A percentile compares a stretch with the other conserved stretches of the same genome.
Conservation (phyloP, 2,329 filamentous ascomycete genomes). For the Penicillium expansum region DNA sequence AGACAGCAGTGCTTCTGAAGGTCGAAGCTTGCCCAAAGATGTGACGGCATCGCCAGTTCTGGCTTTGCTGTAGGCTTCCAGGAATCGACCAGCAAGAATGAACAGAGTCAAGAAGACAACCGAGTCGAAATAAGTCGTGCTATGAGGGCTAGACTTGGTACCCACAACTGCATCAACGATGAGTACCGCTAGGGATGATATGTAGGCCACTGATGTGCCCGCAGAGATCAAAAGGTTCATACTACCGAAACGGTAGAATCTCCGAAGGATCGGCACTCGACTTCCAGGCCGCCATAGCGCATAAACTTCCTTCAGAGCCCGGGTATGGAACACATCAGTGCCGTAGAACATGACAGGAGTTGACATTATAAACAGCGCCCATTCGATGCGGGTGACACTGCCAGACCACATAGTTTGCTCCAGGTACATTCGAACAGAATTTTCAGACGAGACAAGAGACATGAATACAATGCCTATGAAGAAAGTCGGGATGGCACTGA, state of each 20-base stretch:
- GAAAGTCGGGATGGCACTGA: slow-evolving; percentile 77
- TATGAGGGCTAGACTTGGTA: slow-evolving; percentile 48
- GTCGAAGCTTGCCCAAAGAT: slow-evolving; percentile 72
- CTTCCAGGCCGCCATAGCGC: slow-evolving; percentile 76
- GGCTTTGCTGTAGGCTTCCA: slow-evolving; percentile 85
- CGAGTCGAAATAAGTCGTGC: slow-evolving; percentile 79
- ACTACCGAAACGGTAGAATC: slow-evolving; percentile 91
- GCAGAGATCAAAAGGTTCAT: slow-evolving; percentile 94
- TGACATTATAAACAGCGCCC: slow-evolving; percentile 75
- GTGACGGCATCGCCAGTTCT: slow-evolving; percentile 84
- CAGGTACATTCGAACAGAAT: slow-evolving; percentile 61
- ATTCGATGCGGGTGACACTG: slow-evolving; percentile 69
- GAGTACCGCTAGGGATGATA: slow-evolving; percentile 76
- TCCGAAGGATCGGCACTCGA: slow-evolving; percentile 65
- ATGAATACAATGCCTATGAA: slow-evolving; percentile 88
- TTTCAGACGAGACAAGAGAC: slow-evolving; percentile 66
- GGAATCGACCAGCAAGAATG: slow-evolving; percentile 60
- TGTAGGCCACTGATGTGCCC: slow-evolving; percentile 82
- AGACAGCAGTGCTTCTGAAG: slow-evolving; percentile 68
- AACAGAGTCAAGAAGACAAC: slow-evolving; percentile 91
- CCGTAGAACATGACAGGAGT: slow-evolving; percentile 86
- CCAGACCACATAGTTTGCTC: slow-evolving; percentile 70
- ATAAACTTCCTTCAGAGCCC: slow-evolving; percentile 74
- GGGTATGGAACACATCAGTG: slow-evolving; percentile 78
- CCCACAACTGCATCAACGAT: slow-evolving; percentile 53